Conservation (phyloP, 495 filamentous ascomycete genomes). For the Annulohypoxylon stygium region DNA sequence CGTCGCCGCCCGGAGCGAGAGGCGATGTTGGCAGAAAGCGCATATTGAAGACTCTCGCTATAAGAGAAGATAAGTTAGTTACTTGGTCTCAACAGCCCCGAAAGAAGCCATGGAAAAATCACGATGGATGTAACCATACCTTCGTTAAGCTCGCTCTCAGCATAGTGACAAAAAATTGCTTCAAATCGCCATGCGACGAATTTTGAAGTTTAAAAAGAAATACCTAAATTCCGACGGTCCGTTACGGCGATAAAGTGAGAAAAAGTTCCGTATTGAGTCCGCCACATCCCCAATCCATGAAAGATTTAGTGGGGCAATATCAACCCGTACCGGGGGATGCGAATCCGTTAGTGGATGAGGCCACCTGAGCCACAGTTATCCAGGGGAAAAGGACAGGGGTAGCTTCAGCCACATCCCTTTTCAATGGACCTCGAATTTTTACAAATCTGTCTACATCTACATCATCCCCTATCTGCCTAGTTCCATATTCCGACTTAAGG, state of each 20-base stretch:
- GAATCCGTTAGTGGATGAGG: neutral
- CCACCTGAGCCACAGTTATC: constrained; percentile 6
- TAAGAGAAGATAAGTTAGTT: constrained; percentile 29
- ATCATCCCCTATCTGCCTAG: constrained; percentile 8
- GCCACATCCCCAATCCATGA: neutral
- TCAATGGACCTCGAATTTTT: constrained; percentile 21
- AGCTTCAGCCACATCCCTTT: constrained; percentile 45
- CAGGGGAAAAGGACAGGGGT: constrained; percentile 23
- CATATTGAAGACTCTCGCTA: constrained; percentile 50
- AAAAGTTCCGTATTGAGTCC: constrained; percentile 33
- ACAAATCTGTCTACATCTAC: constrained; percentile 7
- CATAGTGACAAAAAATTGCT: constrained; percentile 42
- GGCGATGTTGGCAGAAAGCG: constrained; percentile 48
- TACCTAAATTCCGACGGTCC: constrained; percentile 1
- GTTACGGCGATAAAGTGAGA: constrained; percentile 3
- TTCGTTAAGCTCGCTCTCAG: constrained; percentile 47
- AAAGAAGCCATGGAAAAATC: neutral
- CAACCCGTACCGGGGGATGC: neutral
- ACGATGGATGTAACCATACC: constrained; percentile 20
- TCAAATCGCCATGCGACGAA: constrained; percentile 35
- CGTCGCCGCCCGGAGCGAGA: constrained; percentile 30
- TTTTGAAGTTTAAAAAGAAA: constrained; percentile 31
- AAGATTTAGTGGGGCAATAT: constrained; percentile 24
- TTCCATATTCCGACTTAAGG: neutral
- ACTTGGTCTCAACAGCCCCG: neutral